A percentile compares a stretch with the other conserved stretches of the same genome.
These are phyloP conservation scores for Sugiyamaella japonica DNA, from an alignment of 1,139 yeast species.

Conservation along the genomic window DNA sequence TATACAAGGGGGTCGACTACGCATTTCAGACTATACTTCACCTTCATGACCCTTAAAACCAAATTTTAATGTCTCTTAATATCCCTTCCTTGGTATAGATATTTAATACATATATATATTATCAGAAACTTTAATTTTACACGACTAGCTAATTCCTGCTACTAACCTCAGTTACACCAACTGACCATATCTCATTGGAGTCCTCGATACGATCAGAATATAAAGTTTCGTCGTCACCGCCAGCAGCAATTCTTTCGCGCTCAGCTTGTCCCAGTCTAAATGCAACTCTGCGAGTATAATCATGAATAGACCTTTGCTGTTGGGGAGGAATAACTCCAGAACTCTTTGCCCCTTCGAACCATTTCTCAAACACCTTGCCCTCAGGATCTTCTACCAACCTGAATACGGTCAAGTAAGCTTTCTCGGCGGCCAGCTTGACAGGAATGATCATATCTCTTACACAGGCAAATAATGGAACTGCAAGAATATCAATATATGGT, in stretches of 20 bases:
- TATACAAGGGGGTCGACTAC: background rate
- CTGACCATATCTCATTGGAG: constrained; percentile 59
- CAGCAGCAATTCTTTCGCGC: constrained; percentile 81
- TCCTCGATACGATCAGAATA: constrained; percentile 85
- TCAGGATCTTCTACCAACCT: constrained; percentile 69
- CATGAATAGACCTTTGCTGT: constrained; percentile 74
- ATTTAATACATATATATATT: constrained; percentile 1
- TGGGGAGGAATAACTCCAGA: constrained; percentile 37
- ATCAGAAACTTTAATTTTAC: background rate
- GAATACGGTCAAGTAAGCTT: constrained; percentile 76
- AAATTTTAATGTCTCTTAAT: background rate
- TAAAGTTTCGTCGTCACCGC: constrained; percentile 87
- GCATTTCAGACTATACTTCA: background rate
- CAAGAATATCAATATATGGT: constrained; percentile 58
- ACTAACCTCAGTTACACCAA: constrained; percentile 18
- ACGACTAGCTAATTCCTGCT: constrained; percentile 7
- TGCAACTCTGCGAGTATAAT: constrained; percentile 87
- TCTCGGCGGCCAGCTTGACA: constrained; percentile 91
- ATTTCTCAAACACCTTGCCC: constrained; percentile 54
- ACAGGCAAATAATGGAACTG: constrained; percentile 75
- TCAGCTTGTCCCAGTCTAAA: constrained; percentile 79
- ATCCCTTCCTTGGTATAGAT: background rate
- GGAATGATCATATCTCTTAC: constrained; percentile 87
- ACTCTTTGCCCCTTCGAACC: constrained; percentile 48
- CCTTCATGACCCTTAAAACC: background rate